phyloP scores from a whole-genome alignment of 192 early-diverging fungal genomes.

The Chytriomyces hyalinus region DNA sequence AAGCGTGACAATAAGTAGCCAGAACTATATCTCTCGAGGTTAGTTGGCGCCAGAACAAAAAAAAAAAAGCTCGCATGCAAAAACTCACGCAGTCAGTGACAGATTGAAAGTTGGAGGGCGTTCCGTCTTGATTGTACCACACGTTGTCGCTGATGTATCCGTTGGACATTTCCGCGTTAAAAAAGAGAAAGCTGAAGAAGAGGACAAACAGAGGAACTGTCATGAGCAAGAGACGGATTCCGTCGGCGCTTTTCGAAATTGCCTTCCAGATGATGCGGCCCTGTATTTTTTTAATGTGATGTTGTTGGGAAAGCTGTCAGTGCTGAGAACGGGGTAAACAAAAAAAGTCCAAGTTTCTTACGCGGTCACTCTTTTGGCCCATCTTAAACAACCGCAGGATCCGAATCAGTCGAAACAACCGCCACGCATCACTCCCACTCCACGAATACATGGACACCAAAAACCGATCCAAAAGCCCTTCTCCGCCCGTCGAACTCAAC shows the following conservation, averaged over 20 bases:
- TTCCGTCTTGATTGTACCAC: slow-evolving; percentile 29
- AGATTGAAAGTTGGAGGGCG: slow-evolving; percentile 20
- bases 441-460: slow-evolving; percentile 1
- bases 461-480: neutral
- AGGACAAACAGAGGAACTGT: slow-evolving; percentile 20
- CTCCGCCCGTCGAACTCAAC: neutral
- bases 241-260: slow-evolving; percentile 21
- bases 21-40: neutral
- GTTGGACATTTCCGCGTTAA: slow-evolving; percentile 29
- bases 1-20: slow-evolving; percentile 31
- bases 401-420: slow-evolving; percentile 26
- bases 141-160: slow-evolving; percentile 15
- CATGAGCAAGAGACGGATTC: slow-evolving; percentile 15
- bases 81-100: slow-evolving; percentile 26
- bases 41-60: neutral
- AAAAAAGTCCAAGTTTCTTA: neutral
- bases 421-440: slow-evolving; percentile 7
- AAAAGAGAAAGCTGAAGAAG: slow-evolving; percentile 26
- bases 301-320: too few relatives aligned
- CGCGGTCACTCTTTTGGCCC: slow-evolving; percentile 17
- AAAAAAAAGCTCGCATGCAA: neutral
- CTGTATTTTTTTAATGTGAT: neutral
- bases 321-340: neutral
- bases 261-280: slow-evolving; percentile 22
- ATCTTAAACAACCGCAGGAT: slow-evolving; percentile 34